phyloP scores from a whole-genome alignment of 2,329 filamentous ascomycete genomes.

The Exophiala dermatitidis region DNA sequence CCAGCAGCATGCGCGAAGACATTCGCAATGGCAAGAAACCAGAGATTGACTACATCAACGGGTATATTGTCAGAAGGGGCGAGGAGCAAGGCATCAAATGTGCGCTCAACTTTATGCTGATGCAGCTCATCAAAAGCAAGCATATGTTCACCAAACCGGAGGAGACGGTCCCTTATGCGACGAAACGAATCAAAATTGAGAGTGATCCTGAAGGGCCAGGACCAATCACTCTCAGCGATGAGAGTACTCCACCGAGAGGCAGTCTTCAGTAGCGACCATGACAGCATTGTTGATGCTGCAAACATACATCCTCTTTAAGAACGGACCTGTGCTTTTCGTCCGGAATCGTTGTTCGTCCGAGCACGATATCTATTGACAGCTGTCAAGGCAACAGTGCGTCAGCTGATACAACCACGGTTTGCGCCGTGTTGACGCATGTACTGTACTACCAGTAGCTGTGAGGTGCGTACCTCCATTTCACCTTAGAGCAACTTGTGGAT shows the following conservation, averaged over 20 bases:
- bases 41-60: slow-evolving; percentile 80
- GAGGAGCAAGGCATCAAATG: slow-evolving; percentile 64
- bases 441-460: too few relatives aligned
- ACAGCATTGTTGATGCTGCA: too few relatives aligned
- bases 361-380: too few relatives aligned
- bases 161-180: slow-evolving; percentile 11
- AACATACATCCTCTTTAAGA: too few relatives aligned
- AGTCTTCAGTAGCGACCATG: slow-evolving; percentile 1
- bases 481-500: too few relatives aligned
- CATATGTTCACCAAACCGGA: slow-evolving; percentile 1
- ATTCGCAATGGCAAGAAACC: slow-evolving; percentile 56
- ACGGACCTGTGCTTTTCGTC: too few relatives aligned
- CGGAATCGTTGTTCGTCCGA: too few relatives aligned
- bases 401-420: too few relatives aligned
- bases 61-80: slow-evolving; percentile 72
- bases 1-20: slow-evolving; percentile 62
- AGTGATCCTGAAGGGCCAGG: slow-evolving; percentile 5
- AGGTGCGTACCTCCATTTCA: too few relatives aligned
- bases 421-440: too few relatives aligned
- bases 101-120: slow-evolving; percentile 64
- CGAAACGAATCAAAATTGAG: slow-evolving; percentile 9
- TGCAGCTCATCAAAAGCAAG: slow-evolving; percentile 65
- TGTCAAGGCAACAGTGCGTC: too few relatives aligned
- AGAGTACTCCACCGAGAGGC: slow-evolving; percentile 12
- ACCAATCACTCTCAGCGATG: slow-evolving; percentile 13